A percentile compares a stretch with the other conserved stretches of the same genome.
Evolutionary conservation across 352 stramenopile genomes (phyloP).

Genomic region (Elongisporangium senticosum): DNA sequence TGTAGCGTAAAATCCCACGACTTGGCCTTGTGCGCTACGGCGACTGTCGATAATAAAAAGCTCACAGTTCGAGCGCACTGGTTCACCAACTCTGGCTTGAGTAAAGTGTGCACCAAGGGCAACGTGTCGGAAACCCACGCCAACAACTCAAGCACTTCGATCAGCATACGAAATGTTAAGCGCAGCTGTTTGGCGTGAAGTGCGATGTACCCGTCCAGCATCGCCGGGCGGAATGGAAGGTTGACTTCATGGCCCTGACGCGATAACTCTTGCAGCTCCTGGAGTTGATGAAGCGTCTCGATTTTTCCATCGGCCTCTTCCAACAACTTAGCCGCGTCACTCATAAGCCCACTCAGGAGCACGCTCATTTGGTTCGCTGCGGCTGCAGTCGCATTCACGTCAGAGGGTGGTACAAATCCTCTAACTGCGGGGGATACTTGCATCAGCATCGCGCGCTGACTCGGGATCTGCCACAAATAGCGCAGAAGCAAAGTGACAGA

Average conservation of each 20-base stretch:
- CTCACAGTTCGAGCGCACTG: slow-evolving; percentile 57
- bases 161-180: slow-evolving; percentile 48
- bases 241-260: slow-evolving; percentile 23
- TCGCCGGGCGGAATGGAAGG: slow-evolving; percentile 46
- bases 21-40: slow-evolving; percentile 30
- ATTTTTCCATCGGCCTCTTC: slow-evolving; percentile 66
- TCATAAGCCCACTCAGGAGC: slow-evolving; percentile 62
- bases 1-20: slow-evolving; percentile 45
- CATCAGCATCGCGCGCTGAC: slow-evolving; percentile 29
- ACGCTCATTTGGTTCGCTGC: slow-evolving; percentile 35
- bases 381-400: slow-evolving; percentile 9
- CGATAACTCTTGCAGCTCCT: slow-evolving; percentile 49
- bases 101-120: slow-evolving; percentile 36
- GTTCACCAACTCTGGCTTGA: slow-evolving; percentile 54
- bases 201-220: slow-evolving; percentile 57
- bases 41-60: slow-evolving; percentile 48
- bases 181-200: slow-evolving; percentile 71
- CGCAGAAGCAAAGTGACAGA: slow-evolving; percentile 54
- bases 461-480: slow-evolving; percentile 58
- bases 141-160: slow-evolving; percentile 58
- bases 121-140: slow-evolving; percentile 52
- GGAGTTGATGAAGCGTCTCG: slow-evolving; percentile 48
- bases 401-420: neutral
- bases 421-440: slow-evolving; percentile 6
- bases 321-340: slow-evolving; percentile 62